A percentile compares a stretch with the other conserved stretches of the same genome.
These are phyloP conservation scores for Leccinum fibrillosum DNA, from an alignment of 768 basidiomycete species.

Conservation along the genomic window DNA sequence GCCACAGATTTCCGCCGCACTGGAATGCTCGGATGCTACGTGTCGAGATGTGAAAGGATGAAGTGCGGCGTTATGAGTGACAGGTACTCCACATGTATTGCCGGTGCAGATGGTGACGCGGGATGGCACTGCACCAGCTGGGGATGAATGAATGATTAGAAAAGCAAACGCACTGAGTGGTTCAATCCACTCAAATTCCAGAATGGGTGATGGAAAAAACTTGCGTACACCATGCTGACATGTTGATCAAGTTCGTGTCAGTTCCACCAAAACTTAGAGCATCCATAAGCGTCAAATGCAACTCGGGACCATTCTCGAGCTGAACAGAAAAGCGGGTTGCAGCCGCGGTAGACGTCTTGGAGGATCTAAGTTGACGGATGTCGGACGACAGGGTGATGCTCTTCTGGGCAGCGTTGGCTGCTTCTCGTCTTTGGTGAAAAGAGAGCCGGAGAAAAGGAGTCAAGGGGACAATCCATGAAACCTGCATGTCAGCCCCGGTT, in stretches of 20 bases:
- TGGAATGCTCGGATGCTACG: no score
- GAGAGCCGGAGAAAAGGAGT: background rate
- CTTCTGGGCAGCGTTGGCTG: background rate
- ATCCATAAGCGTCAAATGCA: background rate
- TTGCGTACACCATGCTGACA: constrained; percentile 20
- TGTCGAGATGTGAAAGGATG: no score
- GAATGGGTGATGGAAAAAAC: constrained; percentile 16
- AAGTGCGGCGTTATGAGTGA: no score
- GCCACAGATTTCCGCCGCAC: no score
- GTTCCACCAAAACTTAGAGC: background rate
- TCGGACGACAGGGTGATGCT: background rate
- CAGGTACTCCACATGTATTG: constrained; percentile 4
- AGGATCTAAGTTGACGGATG: background rate
- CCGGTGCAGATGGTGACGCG: constrained; percentile 9
- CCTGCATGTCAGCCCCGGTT: background rate
- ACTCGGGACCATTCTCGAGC: background rate
- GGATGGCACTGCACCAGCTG: constrained; percentile 16
- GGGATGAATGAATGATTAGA: background rate
- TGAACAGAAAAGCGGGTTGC: background rate
- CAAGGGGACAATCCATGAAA: constrained; percentile 1
- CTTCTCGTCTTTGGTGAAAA: background rate
- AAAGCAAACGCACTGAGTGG: background rate
- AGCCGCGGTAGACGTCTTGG: background rate
- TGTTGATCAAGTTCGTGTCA: constrained; percentile 2
- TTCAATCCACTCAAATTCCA: constrained; percentile 15